Evolutionary conservation across 805 yeast genomes (phyloP).

Genomic region (Myxozyma kluyveri): DNA sequence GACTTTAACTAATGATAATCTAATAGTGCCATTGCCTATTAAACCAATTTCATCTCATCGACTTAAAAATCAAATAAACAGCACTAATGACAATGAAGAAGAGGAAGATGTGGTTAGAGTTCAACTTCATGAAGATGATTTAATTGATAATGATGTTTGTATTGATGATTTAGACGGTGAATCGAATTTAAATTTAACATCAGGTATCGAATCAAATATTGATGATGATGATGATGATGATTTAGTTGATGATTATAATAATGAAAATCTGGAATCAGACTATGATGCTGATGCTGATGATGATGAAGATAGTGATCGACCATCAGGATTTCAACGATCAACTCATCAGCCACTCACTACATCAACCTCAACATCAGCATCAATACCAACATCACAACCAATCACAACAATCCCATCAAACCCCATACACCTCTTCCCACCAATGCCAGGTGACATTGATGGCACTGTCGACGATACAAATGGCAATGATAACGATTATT

Average conservation of each 20-base stretch:
- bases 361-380: neutral
- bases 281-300: conserved; percentile 15
- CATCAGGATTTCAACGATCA: neutral
- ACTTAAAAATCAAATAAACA: neutral
- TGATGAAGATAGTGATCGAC: neutral
- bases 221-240: conserved; percentile 18
- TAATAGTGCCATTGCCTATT: no score
- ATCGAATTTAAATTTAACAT: conserved; percentile 9
- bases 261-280: conserved; percentile 4
- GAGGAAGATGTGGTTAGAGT: no score
- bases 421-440: neutral
- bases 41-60: no score
- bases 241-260: neutral
- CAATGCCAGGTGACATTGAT: neutral
- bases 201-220: conserved; percentile 9
- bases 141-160: neutral
- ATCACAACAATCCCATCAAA: neutral
- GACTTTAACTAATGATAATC: neutral
- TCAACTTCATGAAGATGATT: neutral
- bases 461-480: neutral
- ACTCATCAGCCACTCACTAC: neutral
- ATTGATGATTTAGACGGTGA: conserved; percentile 1
- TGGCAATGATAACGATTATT: no score
- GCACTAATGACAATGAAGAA: no score
- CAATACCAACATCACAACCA: no score